Percentiles rank a stretch among this genome's conserved stretches.
Conservation (phyloP, 1,284 basidiomycete genomes). For the Ustilago loliicola region DNA sequence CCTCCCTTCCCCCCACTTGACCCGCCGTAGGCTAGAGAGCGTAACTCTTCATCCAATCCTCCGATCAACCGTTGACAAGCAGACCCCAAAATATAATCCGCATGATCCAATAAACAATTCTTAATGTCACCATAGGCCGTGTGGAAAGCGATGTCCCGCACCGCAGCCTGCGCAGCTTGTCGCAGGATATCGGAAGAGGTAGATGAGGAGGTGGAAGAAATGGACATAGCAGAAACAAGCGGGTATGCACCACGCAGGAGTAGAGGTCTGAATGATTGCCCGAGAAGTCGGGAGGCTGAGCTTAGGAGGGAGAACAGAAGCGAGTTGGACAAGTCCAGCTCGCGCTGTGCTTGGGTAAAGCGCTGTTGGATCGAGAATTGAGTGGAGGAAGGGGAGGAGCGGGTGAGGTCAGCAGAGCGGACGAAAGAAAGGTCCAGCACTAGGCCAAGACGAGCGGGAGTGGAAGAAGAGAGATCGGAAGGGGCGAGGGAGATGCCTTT, state of each 20-base stretch:
- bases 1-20: not conserved
- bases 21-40: not conserved
- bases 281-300: conserved; percentile 53
- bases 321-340: conserved; percentile 30
- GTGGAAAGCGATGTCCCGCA: conserved; percentile 53
- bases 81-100: conserved; percentile 66
- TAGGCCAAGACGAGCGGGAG: conserved; percentile 35
- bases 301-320: conserved; percentile 52
- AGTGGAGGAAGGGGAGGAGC: not conserved
- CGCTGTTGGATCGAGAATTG: conserved; percentile 17
- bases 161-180: conserved; percentile 27
- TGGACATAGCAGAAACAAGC: conserved; percentile 54
- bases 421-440: conserved; percentile 56
- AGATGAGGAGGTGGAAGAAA: conserved; percentile 17
- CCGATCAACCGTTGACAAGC: conserved; percentile 62
- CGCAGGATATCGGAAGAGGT: conserved; percentile 26
- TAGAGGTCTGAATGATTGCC: conserved; percentile 52
- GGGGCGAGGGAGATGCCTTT: conserved; percentile 36
- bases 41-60: conserved; percentile 9
- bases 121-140: conserved; percentile 58
- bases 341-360: conserved; percentile 11
- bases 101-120: conserved; percentile 62
- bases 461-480: conserved; percentile 15
- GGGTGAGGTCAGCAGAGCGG: conserved; percentile 29
- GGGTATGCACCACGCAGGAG: conserved; percentile 62